These are phyloP conservation scores for Letharia lupina DNA, from an alignment of 495 filamentous ascomycete genomes.

Conservation along the genomic window DNA sequence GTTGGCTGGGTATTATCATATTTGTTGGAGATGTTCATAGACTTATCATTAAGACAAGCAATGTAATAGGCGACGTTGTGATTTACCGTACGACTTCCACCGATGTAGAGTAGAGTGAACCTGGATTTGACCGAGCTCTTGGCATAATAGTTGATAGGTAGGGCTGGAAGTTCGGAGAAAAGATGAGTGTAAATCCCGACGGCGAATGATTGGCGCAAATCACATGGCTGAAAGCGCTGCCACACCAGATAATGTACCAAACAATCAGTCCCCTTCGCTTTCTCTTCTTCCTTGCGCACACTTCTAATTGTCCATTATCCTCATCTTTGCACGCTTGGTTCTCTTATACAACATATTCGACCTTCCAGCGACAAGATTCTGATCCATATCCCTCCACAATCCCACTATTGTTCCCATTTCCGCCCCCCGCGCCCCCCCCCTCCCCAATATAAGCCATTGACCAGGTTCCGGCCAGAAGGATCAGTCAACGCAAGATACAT, in stretches of 20 bases:
- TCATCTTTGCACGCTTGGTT: neutral
- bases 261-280: neutral
- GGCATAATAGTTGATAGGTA: neutral
- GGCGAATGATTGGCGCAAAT: constrained; percentile 6
- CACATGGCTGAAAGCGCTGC: constrained; percentile 15
- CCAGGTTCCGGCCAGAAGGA: neutral
- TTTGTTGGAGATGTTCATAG: neutral
- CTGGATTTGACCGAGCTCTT: neutral
- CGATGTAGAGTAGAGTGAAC: no score
- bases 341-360: neutral
- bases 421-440: no score
- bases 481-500: neutral
- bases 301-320: neutral
- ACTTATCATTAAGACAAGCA: neutral
- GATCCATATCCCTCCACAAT: neutral
- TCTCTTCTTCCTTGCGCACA: neutral
- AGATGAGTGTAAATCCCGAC: neutral
- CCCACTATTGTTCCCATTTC: neutral
- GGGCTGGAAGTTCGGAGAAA: constrained; percentile 6
- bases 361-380: neutral
- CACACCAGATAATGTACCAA: neutral
- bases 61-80: neutral
- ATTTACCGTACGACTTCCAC: neutral
- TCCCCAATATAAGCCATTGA: neutral
- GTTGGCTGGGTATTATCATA: constrained; percentile 14